These are phyloP conservation scores for Klebsormidium nitens DNA, from an alignment of 139 green algal genomes.

Conservation along the genomic window DNA sequence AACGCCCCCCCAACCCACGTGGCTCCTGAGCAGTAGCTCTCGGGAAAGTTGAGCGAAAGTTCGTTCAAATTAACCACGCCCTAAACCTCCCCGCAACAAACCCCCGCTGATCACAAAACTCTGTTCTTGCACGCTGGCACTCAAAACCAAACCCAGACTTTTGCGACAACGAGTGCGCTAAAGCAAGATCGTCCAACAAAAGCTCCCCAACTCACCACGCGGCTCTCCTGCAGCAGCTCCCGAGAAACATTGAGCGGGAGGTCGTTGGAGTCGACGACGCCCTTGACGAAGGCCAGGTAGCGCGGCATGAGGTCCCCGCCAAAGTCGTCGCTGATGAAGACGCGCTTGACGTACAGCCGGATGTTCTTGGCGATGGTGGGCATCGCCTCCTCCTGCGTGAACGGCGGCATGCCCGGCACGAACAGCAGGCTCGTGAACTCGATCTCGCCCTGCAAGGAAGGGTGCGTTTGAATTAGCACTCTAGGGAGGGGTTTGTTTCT, in stretches of 20 bases:
- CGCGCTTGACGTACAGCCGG: conserved; percentile 90
- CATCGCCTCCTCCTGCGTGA: conserved; percentile 70
- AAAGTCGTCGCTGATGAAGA: conserved; percentile 99
- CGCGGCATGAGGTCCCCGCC: conserved; percentile 87
- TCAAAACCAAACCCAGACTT: too few species aligned
- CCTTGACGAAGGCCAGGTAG: conserved; percentile 86
- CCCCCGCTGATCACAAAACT: too few species aligned
- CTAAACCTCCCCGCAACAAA: too few species aligned
- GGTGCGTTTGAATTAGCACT: too few species aligned
- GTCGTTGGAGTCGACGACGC: conserved; percentile 92
- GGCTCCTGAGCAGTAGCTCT: too few species aligned
- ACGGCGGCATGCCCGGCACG: conserved; percentile 94
- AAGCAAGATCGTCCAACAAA: too few species aligned
- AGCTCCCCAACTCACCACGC: conserved; percentile 13
- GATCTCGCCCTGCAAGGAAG: conserved; percentile 89
- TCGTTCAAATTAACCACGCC: too few species aligned
- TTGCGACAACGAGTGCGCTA: too few species aligned
- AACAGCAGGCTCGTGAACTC: conserved; percentile 94
- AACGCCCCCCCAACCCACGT: too few species aligned
- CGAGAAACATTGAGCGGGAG: conserved; percentile 95
- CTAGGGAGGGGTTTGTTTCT: too few species aligned
- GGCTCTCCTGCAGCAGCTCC: conserved; percentile 87
- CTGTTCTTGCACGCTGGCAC: too few species aligned
- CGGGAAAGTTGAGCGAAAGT: too few species aligned
- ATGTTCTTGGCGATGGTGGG: conserved; percentile 43